Evolutionary conservation across 768 basidiomycete genomes (phyloP).

Genomic region (Xerocomellus dryophilus): DNA sequence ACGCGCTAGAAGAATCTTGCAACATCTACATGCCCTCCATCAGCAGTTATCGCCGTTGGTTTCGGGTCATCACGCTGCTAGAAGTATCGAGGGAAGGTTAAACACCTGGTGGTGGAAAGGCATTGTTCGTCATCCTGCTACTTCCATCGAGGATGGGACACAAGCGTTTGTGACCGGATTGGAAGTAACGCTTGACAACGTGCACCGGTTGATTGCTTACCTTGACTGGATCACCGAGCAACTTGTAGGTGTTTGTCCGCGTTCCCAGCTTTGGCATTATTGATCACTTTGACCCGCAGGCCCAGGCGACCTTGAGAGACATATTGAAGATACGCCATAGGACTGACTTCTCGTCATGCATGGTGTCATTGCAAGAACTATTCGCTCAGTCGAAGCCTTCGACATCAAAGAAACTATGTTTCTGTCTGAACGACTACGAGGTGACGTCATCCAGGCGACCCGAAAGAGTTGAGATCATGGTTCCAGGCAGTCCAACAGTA

Average conservation of each 20-base stretch:
- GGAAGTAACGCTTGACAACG: constrained; percentile 20
- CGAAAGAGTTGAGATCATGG: constrained; percentile 14
- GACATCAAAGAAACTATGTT: constrained; percentile 7
- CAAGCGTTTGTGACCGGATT: constrained; percentile 18
- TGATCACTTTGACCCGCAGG: constrained; percentile 15
- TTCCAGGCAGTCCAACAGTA: constrained; percentile 24
- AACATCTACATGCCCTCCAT: constrained; percentile 17
- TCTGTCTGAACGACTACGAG: constrained; percentile 1
- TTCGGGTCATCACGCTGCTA: neutral
- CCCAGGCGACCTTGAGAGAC: constrained; percentile 16
- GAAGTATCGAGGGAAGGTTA: neutral
- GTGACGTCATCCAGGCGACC: neutral
- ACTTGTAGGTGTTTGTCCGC: constrained; percentile 15
- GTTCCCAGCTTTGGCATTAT: neutral
- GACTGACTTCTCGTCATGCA: constrained; percentile 16
- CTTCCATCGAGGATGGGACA: constrained; percentile 8
- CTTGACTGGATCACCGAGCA: constrained; percentile 30
- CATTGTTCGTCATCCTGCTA: neutral
- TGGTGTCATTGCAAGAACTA: constrained; percentile 19
- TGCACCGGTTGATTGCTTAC: constrained; percentile 21
- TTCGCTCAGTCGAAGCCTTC: constrained; percentile 16
- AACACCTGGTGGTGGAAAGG: constrained; percentile 10
- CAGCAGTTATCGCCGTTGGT: constrained; percentile 7
- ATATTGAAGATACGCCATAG: constrained; percentile 1
- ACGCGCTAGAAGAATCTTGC: constrained; percentile 16